Evolutionary conservation across 352 stramenopile genomes (phyloP).

Genomic region (Globisporangium okanoganense): DNA sequence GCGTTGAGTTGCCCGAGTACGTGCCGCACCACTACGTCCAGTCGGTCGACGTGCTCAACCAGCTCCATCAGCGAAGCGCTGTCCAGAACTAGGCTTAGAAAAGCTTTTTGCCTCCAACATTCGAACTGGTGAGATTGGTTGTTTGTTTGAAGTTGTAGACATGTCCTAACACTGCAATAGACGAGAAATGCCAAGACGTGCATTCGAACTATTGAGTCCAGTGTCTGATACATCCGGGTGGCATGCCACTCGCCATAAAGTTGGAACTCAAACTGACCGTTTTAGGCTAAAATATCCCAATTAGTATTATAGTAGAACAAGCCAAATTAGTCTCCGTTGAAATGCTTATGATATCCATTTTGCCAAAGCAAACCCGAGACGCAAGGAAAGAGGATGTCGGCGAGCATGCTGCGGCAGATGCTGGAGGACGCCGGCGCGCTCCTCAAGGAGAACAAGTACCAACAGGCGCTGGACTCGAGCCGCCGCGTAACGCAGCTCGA

Average conservation of each 20-base stretch:
- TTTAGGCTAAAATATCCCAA: no score
- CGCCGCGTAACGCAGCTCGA: conserved; percentile 75
- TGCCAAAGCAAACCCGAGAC: background rate
- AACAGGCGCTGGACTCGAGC: conserved; percentile 62
- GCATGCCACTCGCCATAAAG: no score
- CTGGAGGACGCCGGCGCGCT: conserved; percentile 65
- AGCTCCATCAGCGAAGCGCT: conserved; percentile 38
- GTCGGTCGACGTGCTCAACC: conserved; percentile 72
- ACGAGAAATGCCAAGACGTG: no score
- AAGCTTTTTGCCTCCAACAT: background rate
- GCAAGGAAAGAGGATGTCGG: conserved; percentile 38
- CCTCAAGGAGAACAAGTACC: conserved; percentile 72
- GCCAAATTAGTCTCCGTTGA: background rate
- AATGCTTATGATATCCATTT: background rate
- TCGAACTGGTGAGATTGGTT: background rate
- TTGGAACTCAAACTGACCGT: no score
- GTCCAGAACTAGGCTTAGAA: conserved; percentile 19
- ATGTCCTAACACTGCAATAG: no score
- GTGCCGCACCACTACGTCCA: conserved; percentile 65
- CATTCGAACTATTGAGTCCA: no score
- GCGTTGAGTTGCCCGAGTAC: conserved; percentile 47
- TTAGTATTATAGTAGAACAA: no score
- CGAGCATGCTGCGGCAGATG: conserved; percentile 69
- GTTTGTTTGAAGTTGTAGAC: no score
- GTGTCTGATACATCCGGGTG: no score